Evolutionary conservation across 2,329 filamentous ascomycete genomes (phyloP), one percentile per base, ranked within the genome.

Genomic region (Colletotrichum sp.): DNA sequence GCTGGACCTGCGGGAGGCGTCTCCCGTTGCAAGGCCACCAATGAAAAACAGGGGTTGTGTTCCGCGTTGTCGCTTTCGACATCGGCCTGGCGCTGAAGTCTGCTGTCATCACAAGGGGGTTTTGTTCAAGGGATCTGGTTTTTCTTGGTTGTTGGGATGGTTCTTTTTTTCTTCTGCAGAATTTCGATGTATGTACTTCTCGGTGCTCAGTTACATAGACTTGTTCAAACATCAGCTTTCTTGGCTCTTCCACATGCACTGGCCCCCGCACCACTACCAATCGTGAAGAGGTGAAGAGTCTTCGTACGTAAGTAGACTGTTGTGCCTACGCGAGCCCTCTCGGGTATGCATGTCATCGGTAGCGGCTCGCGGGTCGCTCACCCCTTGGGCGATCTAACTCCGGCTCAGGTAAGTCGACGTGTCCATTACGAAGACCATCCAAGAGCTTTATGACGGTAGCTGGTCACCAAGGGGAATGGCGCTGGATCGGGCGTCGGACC

Each of bases 81-180:
- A 52, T 52, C 43, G 43, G 43, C 43, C 43, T 52, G 43, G 43
- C 43, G 43, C 43, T 52, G 43, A 52, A 52, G 43, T 52, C 43
- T 52, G 43, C 43, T 21, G 43, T 52, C 43, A 52, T 21, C n/a
- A 24, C n/a, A 52, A 52, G 18, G 63, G 63, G 63, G 39, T 52
- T 48, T 66, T 32, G 39, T 66, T 28, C 7, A 43, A 67, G n/a
- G 64, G 64, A 48, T 52, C 43, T 52, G 43, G 43, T 21, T 52
- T 52, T 52, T 52, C 5, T 52, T 52, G 12, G 43, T 52, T 24
- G 43, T 10, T 21, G n/a, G 43, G n/a, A 52, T 52, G 43, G 43
- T 36, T 13, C n/a, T 21, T 21, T 52, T 21, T 52, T 52, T 13
- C 10, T 52, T 52, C 43, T 2, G 43, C 43, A 21, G 43, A 52